A percentile compares a stretch with the other conserved stretches of the same genome.
These are phyloP conservation scores for Fusarium sp. DNA, from an alignment of 2,329 filamentous ascomycete genomes.

Conservation along the genomic window DNA sequence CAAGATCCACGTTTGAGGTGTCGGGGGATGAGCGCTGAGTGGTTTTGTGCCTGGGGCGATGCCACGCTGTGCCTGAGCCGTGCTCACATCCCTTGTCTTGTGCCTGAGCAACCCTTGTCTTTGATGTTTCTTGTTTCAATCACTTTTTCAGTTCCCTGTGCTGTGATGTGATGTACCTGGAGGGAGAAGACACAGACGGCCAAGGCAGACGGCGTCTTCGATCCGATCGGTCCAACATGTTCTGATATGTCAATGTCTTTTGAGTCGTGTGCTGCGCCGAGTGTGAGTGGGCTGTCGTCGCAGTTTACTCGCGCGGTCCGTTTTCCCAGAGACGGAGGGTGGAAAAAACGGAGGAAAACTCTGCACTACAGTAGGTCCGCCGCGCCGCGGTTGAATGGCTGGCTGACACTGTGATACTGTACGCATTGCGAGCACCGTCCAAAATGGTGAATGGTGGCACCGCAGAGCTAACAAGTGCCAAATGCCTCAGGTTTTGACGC, in stretches of 20 bases:
- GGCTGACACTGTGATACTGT: conserved; percentile 33
- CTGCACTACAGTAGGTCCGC: conserved; percentile 31
- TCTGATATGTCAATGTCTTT: not conserved
- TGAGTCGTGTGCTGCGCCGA: conserved; percentile 9
- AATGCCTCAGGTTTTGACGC: conserved; percentile 35
- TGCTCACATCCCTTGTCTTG: conserved; percentile 23
- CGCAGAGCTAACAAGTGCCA: conserved; percentile 24
- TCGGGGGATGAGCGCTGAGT: conserved; percentile 26
- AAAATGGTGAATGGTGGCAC: conserved; percentile 33
- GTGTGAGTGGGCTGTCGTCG: conserved; percentile 32
- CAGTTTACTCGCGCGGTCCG: conserved; percentile 19
- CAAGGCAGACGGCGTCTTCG: not conserved
- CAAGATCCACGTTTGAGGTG: conserved; percentile 24
- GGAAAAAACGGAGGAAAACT: conserved; percentile 42
- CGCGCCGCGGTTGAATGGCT: conserved; percentile 30
- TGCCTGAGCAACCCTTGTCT: conserved; percentile 32
- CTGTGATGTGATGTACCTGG: not conserved
- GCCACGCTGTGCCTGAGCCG: conserved; percentile 32
- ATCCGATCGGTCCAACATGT: conserved; percentile 6
- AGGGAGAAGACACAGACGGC: not conserved
- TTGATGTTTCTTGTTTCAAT: conserved; percentile 7
- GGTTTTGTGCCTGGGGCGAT: conserved; percentile 35
- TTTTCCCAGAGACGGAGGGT: conserved; percentile 24
- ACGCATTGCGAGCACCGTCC: conserved; percentile 32
- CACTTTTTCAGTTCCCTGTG: not conserved